These are phyloP conservation scores for Rhizopogon roseolus DNA, from an alignment of 768 basidiomycete genomes.

Conservation along the genomic window DNA sequence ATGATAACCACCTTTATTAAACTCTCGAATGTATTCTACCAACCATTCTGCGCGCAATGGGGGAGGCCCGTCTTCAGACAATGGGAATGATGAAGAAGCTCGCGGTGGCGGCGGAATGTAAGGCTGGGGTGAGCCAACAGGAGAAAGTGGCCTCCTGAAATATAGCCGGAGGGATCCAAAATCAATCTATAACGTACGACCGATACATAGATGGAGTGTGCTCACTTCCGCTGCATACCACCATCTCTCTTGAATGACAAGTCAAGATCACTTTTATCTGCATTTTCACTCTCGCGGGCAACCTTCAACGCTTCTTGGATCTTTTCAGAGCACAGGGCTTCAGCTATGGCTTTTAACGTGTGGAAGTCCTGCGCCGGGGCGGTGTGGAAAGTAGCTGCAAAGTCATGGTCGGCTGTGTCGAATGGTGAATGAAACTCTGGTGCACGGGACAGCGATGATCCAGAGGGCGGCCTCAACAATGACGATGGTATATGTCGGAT, in stretches of 20 bases:
- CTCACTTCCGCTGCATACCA: constrained; percentile 57
- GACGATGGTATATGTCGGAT: constrained; percentile 42
- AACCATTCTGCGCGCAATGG: constrained; percentile 44
- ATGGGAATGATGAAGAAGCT: constrained; percentile 38
- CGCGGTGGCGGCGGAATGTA: constrained; percentile 40
- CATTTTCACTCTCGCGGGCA: constrained; percentile 50
- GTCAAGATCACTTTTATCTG: constrained; percentile 46
- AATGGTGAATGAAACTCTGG: constrained; percentile 23
- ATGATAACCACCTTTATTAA: constrained; percentile 35
- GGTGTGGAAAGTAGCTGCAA: constrained; percentile 22
- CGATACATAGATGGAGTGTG: constrained; percentile 5
- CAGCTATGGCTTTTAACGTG: constrained; percentile 43
- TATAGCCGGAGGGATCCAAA: background rate
- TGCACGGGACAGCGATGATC: constrained; percentile 17
- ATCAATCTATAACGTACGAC: background rate
- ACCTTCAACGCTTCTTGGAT: constrained; percentile 55
- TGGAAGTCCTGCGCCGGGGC: constrained; percentile 37
- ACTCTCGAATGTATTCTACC: constrained; percentile 50
- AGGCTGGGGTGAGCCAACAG: constrained; percentile 55
- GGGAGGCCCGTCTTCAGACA: constrained; percentile 27
- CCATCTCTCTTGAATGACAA: constrained; percentile 41
- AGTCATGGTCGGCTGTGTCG: constrained; percentile 23
- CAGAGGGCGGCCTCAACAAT: constrained; percentile 36
- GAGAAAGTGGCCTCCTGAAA: constrained; percentile 45
- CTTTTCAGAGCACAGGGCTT: constrained; percentile 41